A percentile compares a stretch with the other conserved stretches of the same genome.
Conservation (phyloP, 2,329 filamentous ascomycete genomes). For the Pleurostoma richardsiae region DNA sequence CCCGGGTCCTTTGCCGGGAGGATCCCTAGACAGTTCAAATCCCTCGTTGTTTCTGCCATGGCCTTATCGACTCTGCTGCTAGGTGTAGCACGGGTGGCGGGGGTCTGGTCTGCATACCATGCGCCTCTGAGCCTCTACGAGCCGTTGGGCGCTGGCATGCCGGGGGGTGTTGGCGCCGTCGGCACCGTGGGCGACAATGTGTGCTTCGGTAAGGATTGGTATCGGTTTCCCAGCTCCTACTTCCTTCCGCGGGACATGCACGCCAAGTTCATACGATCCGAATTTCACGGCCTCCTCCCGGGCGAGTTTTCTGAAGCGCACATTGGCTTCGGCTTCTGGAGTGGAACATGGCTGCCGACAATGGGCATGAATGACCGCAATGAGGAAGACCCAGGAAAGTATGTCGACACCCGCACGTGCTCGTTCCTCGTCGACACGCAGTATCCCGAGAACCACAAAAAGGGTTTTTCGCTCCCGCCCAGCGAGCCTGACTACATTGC, state of each 20-base stretch:
- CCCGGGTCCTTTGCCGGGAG: slow-evolving; percentile 63
- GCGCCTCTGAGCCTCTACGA: slow-evolving; percentile 71
- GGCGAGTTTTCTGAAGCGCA: slow-evolving; percentile 80
- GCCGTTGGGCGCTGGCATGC: slow-evolving; percentile 53
- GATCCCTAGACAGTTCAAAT: slow-evolving; percentile 71
- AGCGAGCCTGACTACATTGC: slow-evolving; percentile 77
- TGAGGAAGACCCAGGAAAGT: slow-evolving; percentile 80
- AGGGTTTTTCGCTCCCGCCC: slow-evolving; percentile 39
- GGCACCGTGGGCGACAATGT: slow-evolving; percentile 62
- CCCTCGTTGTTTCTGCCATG: slow-evolving; percentile 54
- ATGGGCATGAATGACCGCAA: slow-evolving; percentile 90
- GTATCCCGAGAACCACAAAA: slow-evolving; percentile 52
- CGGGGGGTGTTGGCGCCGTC: slow-evolving; percentile 36
- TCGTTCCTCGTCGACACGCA: slow-evolving; percentile 84
- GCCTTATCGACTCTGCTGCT: slow-evolving; percentile 61
- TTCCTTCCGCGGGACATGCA: slow-evolving; percentile 79
- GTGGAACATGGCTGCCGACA: slow-evolving; percentile 79
- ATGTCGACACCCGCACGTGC: slow-evolving; percentile 71
- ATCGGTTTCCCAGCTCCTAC: slow-evolving; percentile 91
- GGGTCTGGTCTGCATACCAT: slow-evolving; percentile 75
- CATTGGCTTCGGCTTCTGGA: slow-evolving; percentile 65
- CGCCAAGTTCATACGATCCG: slow-evolving; percentile 85
- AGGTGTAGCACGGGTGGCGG: slow-evolving; percentile 67
- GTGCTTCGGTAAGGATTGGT: slow-evolving; percentile 97
- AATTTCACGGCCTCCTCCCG: slow-evolving; percentile 83